phyloP scores from a whole-genome alignment of 345 rosid species.

The Eutrema yunnanense region DNA sequence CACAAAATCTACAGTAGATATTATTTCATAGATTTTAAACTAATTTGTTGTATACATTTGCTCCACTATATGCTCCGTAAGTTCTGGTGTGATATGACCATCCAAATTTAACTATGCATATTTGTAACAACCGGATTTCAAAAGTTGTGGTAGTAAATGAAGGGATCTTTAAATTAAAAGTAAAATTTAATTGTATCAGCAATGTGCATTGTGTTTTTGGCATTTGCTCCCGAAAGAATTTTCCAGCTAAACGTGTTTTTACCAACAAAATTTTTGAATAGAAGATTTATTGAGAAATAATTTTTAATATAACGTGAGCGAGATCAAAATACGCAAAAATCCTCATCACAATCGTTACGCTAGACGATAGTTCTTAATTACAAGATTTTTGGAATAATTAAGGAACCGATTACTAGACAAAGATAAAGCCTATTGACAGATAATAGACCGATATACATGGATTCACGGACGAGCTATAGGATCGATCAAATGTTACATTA shows the following conservation, averaged over 20 bases:
- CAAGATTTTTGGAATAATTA: not conserved
- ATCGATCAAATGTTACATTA: not conserved
- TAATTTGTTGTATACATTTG: constrained; percentile 15
- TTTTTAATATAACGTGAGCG: not conserved
- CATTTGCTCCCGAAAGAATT: not conserved
- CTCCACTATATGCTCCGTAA: constrained; percentile 27
- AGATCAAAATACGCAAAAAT: not conserved
- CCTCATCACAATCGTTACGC: no score
- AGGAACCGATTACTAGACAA: not conserved
- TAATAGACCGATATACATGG: not conserved
- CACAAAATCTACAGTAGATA: constrained; percentile 56
- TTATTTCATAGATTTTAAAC: not conserved
- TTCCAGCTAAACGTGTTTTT: not conserved
- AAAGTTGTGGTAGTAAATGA: no score
- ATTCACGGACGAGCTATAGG: not conserved
- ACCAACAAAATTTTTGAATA: not conserved
- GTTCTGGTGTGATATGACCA: not conserved
- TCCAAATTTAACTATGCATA: not conserved
- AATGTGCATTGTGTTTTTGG: not conserved
- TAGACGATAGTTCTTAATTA: not conserved
- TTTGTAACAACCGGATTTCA: no score
- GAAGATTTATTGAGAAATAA: not conserved
- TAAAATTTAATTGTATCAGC: no score
- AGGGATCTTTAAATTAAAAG: no score
- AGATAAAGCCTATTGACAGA: not conserved